Evolutionary conservation across 345 rosid genomes (phyloP).

Genomic region (Citrus australasica): DNA sequence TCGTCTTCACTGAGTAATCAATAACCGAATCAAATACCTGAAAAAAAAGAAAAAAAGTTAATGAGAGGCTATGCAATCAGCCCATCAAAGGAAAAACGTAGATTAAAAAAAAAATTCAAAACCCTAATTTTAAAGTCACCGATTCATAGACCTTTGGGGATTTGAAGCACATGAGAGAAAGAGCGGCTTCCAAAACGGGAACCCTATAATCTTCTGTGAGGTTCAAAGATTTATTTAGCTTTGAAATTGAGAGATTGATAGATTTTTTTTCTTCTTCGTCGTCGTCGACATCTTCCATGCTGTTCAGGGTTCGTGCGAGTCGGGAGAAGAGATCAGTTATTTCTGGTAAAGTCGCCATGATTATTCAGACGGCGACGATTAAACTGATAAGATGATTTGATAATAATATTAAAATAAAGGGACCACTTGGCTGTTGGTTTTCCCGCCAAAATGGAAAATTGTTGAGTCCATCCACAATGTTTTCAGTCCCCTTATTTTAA

Average conservation of each 20-base stretch:
- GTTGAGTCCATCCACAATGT: too few species aligned
- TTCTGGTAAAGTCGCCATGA: constrained; percentile 24
- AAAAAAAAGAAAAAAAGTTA: not conserved
- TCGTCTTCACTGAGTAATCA: constrained; percentile 55
- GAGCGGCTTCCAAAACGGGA: constrained; percentile 58
- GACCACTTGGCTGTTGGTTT: too few species aligned
- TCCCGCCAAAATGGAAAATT: too few species aligned
- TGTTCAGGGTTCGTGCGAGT: constrained; percentile 31
- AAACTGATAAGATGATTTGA: too few species aligned
- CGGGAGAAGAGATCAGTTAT: constrained; percentile 42
- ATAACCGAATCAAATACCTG: constrained; percentile 62
- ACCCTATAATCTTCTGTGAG: constrained; percentile 36
- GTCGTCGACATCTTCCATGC: constrained; percentile 7
- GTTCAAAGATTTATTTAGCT: constrained; percentile 53
- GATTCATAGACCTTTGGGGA: constrained; percentile 49
- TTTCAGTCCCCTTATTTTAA: too few species aligned
- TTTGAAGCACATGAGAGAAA: constrained; percentile 69
- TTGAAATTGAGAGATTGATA: constrained; percentile 45
- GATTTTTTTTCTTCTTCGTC: constrained; percentile 2
- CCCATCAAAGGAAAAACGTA: not conserved
- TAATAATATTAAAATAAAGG: too few species aligned
- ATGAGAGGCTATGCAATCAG: not conserved
- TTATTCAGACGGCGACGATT: not conserved
- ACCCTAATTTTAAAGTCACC: not conserved
- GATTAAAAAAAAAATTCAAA: not conserved